Conservation (phyloP, 345 rosid species). For the Brassica cretica region DNA sequence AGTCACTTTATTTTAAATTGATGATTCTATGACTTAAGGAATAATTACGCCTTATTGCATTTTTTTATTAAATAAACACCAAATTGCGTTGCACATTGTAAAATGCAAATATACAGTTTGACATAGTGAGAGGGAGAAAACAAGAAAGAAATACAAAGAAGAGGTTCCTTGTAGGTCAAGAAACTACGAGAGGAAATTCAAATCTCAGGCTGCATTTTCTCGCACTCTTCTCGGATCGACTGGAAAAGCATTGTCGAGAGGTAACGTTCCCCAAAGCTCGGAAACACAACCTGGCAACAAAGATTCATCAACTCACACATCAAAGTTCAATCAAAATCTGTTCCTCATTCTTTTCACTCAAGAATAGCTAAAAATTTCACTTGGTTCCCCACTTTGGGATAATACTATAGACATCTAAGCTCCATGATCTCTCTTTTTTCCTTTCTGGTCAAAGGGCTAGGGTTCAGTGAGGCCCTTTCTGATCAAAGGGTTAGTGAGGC, state of each 20-base stretch:
- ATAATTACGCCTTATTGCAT: background rate
- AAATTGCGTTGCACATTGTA: conserved; percentile 22
- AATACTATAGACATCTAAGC: background rate
- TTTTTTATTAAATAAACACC: conserved; percentile 12
- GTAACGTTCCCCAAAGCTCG: background rate
- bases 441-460: background rate
- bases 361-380: background rate
- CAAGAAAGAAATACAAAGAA: background rate
- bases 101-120: conserved; percentile 14
- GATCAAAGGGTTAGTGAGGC: no score
- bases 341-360: background rate
- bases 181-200: background rate
- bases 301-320: background rate
- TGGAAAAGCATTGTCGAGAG: background rate
- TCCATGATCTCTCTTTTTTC: background rate
- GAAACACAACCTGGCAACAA: background rate
- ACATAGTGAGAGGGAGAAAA: background rate
- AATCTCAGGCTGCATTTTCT: background rate
- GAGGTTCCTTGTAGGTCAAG: background rate
- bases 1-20: background rate
- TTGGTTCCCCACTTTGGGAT: background rate
- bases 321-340: background rate
- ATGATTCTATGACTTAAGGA: background rate
- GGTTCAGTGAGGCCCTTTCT: no score
- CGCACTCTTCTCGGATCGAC: background rate